Evolutionary conservation across 2,329 filamentous ascomycete species (phyloP), one percentile per base, ranked within the genome.

Genomic region (Talaromyces piceae): DNA sequence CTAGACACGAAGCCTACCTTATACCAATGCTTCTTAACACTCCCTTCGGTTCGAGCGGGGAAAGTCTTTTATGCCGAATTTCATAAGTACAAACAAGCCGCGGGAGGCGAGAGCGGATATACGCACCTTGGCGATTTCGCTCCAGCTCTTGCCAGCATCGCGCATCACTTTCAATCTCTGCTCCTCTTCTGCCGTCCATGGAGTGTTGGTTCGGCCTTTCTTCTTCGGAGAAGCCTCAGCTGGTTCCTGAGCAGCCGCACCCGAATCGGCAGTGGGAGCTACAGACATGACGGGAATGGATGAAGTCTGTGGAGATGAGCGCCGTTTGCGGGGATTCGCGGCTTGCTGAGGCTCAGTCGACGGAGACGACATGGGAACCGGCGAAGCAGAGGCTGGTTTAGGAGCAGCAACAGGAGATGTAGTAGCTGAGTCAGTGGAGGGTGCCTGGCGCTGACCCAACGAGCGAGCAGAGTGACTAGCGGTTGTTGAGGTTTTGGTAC

Each of bases 21-120:
- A 72, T 98, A 97, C 91, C 93, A 98, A 69, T 98, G 93, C 73
- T 97, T 98, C 78, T 97, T 98, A 20, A 98, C 93, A 64, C 91
- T 96, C 6, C 93, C 93, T 73, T 98, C 93, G 39, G 93, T 98
- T 63, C 93, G 81, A 22, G 83, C 84, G 9, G 93, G 91, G 67
- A 98, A 98, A 2, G 87, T 91, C 88, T n/a, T n/a, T n/a, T 94
- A 58, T 43, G 52, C 12, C 30, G 52, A 45, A 22, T 44, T 30
- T 50, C 20, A 43, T 51, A 28, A 54, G 46, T 12, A 46, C 3
- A 12, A 50, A 20, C n/a, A n/a, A 41, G 12, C 44, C 28, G n/a
- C 16, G 22, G 22, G 26, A 30, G 20, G 5, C 7, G 5, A 4
- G 9, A 20, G n/a, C n/a, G 5, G 33, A 37, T 13, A 9, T 9